Evolutionary conservation across 768 basidiomycete genomes (phyloP).

Genomic region (Kwoniella dendrophila): DNA sequence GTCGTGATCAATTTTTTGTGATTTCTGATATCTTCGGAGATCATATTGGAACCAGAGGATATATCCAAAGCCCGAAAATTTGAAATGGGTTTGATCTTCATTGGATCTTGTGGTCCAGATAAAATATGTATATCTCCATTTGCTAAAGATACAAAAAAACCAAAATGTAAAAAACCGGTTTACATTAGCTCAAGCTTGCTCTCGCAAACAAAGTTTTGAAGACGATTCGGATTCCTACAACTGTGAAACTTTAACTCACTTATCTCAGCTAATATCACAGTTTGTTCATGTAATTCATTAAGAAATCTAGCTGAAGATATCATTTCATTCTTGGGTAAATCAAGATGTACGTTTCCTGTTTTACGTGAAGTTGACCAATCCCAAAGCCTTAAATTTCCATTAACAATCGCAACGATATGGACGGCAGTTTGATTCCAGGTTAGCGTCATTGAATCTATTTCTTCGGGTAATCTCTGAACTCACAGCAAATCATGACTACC

Average conservation of each 20-base stretch:
- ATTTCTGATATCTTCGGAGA: background rate
- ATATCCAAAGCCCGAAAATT: slow-evolving; percentile 42
- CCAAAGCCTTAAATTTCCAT: slow-evolving; percentile 29
- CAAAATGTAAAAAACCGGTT: background rate
- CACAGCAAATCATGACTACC: slow-evolving; percentile 30
- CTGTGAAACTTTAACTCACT: slow-evolving; percentile 24
- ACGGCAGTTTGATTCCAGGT: background rate
- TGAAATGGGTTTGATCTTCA: slow-evolving; percentile 32
- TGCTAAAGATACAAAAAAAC: slow-evolving; percentile 13
- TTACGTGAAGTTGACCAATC: slow-evolving; percentile 39
- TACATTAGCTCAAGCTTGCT: slow-evolving; percentile 2
- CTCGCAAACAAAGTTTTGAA: background rate
- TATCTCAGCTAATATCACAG: slow-evolving; percentile 42
- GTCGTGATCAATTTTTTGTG: slow-evolving; percentile 25
- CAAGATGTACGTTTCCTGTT: slow-evolving; percentile 28
- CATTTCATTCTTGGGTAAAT: slow-evolving; percentile 21
- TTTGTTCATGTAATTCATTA: slow-evolving; percentile 46
- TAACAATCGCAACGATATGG: background rate
- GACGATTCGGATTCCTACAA: background rate
- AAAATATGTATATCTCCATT: slow-evolving; percentile 47
- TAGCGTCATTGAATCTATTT: background rate
- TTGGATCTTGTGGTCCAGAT: slow-evolving; percentile 30
- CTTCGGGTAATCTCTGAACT: background rate
- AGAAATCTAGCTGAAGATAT: slow-evolving; percentile 43
- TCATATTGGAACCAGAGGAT: background rate